Conservation (phyloP, 352 stramenopile genomes). For the Bremia lactucae region DNA sequence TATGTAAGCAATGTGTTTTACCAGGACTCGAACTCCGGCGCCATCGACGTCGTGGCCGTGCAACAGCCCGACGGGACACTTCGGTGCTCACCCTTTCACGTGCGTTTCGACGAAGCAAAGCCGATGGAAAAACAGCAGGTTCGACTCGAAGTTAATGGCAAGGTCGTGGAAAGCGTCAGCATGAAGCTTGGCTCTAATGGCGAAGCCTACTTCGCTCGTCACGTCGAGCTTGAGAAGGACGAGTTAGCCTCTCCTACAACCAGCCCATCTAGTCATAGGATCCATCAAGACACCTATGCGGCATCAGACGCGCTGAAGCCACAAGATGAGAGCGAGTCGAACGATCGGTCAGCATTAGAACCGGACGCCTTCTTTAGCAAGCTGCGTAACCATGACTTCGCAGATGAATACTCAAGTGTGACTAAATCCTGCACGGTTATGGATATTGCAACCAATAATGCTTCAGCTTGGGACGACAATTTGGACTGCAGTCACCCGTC, state of each 20-base stretch:
- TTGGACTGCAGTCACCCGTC: slow-evolving; percentile 31
- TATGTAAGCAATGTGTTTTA: slow-evolving; percentile 80
- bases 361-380: slow-evolving; percentile 42
- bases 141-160: slow-evolving; percentile 51
- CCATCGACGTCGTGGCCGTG: slow-evolving; percentile 78
- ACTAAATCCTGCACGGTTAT: slow-evolving; percentile 78
- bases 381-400: slow-evolving; percentile 5
- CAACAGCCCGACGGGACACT: slow-evolving; percentile 53
- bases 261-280: slow-evolving; percentile 24
- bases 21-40: slow-evolving; percentile 47
- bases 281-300: slow-evolving; percentile 6
- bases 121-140: slow-evolving; percentile 32
- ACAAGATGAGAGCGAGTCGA: slow-evolving; percentile 14
- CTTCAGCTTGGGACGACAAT: background rate
- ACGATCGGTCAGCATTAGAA: slow-evolving; percentile 42
- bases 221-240: slow-evolving; percentile 48
- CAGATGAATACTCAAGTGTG: slow-evolving; percentile 28
- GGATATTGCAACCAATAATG: slow-evolving; percentile 23
- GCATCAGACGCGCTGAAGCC: slow-evolving; percentile 6
- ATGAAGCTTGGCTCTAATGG: slow-evolving; percentile 68
- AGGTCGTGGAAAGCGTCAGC: slow-evolving; percentile 32
- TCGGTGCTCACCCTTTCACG: slow-evolving; percentile 69
- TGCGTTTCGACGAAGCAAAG: slow-evolving; percentile 66
- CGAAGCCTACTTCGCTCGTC: slow-evolving; percentile 71
- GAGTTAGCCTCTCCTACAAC: slow-evolving; percentile 53